Base-by-base conservation (phyloP, 371 early-diverging fungal species). In the Haplosporangium sp. region DNA sequence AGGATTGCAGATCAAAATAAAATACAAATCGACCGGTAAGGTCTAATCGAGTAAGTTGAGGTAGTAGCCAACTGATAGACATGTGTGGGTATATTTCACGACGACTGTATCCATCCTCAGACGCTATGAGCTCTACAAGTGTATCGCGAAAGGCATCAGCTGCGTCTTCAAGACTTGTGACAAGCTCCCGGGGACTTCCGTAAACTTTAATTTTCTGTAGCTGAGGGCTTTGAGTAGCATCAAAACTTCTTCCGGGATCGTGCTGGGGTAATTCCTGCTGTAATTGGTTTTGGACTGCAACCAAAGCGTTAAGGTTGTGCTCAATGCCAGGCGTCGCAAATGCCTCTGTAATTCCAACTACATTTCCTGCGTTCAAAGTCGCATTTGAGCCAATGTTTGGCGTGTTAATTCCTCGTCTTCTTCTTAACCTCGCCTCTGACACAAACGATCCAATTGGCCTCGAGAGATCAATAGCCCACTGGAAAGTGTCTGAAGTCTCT, bases 141-240 rank as follows among this genome's bases (percentile, higher is more conserved):
- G 69, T 45, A 34, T 79, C 74, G 4, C 81, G 71, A 53, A 79
- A 79, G 13, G 74, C 81, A 27, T 74, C 71, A 17, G 62, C 48
- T 2, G 74, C 81, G 45, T 79, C 74, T 39, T 71, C 67, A 6
- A 79, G 71, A 1, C 57, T 71, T 0, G 65, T 65, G 4, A 74
- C 59, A 47, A 79, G 42, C 13, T 59, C 81, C 2, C 20, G 60
- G 7, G 71, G 71, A 7, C 48, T 65, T 4, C 81, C 81, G 11
- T 57, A 69, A n/a, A 79, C 60, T 34, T 45, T 63, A 20, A 79
- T 27, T 5, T 40, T 27, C 35, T 58, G 61, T 34, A 77, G 10
- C 1, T 11, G 37, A 7, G 77, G 74, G 8, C 61, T 44, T 15
- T 52, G 15, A 10, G 38, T 38, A 2, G 58, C 35, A n/a, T 62